A percentile compares a stretch with the other conserved stretches of the same genome.
These are phyloP conservation scores for Solanum hybrid DNA, from an alignment of 305 asterid genomes.

Conservation along the genomic window DNA sequence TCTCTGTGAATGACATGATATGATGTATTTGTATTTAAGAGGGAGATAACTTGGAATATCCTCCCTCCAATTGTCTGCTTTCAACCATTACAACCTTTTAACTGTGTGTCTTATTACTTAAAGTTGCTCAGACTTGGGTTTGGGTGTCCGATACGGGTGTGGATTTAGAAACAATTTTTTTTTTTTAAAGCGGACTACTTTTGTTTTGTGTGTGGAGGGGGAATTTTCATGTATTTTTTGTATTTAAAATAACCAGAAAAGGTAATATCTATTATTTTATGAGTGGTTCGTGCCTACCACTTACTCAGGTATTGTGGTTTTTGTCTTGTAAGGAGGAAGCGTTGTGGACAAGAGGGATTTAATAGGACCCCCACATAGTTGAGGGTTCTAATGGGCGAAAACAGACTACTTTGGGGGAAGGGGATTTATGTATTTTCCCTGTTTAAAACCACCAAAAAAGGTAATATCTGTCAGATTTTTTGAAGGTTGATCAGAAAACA, in stretches of 20 bases:
- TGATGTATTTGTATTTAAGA: not conserved
- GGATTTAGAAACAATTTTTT: not conserved
- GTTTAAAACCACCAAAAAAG: not conserved
- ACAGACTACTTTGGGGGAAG: not conserved
- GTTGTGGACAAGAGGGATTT: not conserved
- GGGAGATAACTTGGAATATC: not conserved
- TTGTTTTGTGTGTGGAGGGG: not conserved
- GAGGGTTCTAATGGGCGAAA: not conserved
- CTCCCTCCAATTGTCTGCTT: not conserved
- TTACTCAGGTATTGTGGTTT: not conserved
- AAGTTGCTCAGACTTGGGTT: not conserved
- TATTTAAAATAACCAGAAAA: not conserved
- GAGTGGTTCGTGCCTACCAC: not conserved
- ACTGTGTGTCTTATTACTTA: not conserved
- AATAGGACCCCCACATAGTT: not conserved
- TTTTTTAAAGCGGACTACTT: not conserved
- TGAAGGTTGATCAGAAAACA: not conserved
- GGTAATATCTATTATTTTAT: not conserved
- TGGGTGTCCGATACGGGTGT: not conserved
- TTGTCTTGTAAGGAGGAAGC: not conserved
- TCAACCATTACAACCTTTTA: not conserved
- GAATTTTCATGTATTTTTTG: not conserved
- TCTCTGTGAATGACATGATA: not conserved
- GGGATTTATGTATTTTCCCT: not conserved
- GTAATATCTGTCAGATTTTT: not conserved